Base-by-base conservation (phyloP, 208 protist species). In the Acanthamoeba divionensis region DNA sequence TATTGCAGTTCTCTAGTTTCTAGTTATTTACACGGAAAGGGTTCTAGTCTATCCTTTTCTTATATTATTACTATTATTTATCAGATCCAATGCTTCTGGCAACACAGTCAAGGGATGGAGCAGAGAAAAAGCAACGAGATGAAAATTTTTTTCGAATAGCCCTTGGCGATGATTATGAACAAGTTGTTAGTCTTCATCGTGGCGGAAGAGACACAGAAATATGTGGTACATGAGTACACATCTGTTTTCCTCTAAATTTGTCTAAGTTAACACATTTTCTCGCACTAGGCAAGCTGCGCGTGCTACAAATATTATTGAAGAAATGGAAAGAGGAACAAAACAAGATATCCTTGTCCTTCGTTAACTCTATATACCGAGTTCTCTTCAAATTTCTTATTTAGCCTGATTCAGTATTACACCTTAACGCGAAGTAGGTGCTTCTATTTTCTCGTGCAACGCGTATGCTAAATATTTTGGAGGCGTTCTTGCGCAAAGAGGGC, bases 231-330 rank as follows among this genome's bases (percentile, higher is more conserved):
- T 67, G 24, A 45, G 24, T 80, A 15, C 71, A n/a, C n/a, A n/a
- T 79, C 71, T 24, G 36, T 44, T 67, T 9, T 44, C n/a, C 71
- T 47, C 9, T 44, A n/a, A 36, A 21, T 82, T 44, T 82, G 13
- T 69, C 9, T 82, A 47, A 18, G 55, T 75, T 79, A 12, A 8
- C 52, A 9, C 29, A 26, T 63, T 18, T 7, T 18, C 9, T 79
- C 31, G 31, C 71, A 29, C 3, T 29, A 75, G 93, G 91, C 13
- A 96, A 94, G 80, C 36, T 95, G n/a, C 2, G 57, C 2, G 47
- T 92, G 3, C 57, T 95, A 2, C 69, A 92, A 21, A 48, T 65
- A 13, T 29, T 95, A 1, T 66, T 95, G 33, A 21, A 33, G 6
- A 69, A 82, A 26, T 57, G 90, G 1, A 45, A 93, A 9, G 9